Evolutionary conservation across 2,329 filamentous ascomycete genomes (phyloP).

Genomic region (Alternaria burnsii): DNA sequence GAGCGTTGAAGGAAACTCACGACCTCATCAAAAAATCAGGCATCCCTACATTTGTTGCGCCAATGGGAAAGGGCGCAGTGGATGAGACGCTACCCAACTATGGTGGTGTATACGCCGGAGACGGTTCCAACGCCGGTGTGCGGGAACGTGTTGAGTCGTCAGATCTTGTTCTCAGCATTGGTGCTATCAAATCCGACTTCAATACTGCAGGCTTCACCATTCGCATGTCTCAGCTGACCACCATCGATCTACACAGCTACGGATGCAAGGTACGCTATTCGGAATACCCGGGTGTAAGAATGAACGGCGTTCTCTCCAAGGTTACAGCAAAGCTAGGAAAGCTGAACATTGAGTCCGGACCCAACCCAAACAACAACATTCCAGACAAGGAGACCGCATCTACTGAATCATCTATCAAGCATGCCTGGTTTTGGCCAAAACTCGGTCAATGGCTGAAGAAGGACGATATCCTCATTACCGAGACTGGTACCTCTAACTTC

Average conservation of each 20-base stretch:
- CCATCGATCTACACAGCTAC: conserved; percentile 82
- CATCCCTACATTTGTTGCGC: conserved; percentile 84
- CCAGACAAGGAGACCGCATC: conserved; percentile 47
- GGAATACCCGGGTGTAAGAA: conserved; percentile 78
- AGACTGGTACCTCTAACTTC: conserved; percentile 88
- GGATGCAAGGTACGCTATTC: conserved; percentile 78
- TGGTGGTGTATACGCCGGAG: conserved; percentile 86
- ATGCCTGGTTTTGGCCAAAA: conserved; percentile 80
- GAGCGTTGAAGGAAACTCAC: conserved; percentile 75
- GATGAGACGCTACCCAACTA: conserved; percentile 79
- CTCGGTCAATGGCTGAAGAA: conserved; percentile 75
- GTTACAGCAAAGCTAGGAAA: conserved; percentile 67
- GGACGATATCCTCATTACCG: conserved; percentile 81
- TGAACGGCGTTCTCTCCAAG: conserved; percentile 80
- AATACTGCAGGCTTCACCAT: conserved; percentile 87
- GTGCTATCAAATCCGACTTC: conserved; percentile 77
- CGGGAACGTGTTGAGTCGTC: conserved; percentile 71
- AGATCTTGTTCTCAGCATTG: conserved; percentile 75
- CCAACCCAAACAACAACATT: conserved; percentile 63
- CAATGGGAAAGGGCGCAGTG: conserved; percentile 88
- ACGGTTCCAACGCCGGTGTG: conserved; percentile 72
- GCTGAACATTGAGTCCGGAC: conserved; percentile 64
- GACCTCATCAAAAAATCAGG: conserved; percentile 75
- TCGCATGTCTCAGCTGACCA: conserved; percentile 76
- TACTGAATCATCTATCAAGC: conserved; percentile 63